A percentile compares a stretch with the other conserved stretches of the same genome.
phyloP scores from a whole-genome alignment of 2,329 filamentous ascomycete species.

The Alternaria metachromatica region DNA sequence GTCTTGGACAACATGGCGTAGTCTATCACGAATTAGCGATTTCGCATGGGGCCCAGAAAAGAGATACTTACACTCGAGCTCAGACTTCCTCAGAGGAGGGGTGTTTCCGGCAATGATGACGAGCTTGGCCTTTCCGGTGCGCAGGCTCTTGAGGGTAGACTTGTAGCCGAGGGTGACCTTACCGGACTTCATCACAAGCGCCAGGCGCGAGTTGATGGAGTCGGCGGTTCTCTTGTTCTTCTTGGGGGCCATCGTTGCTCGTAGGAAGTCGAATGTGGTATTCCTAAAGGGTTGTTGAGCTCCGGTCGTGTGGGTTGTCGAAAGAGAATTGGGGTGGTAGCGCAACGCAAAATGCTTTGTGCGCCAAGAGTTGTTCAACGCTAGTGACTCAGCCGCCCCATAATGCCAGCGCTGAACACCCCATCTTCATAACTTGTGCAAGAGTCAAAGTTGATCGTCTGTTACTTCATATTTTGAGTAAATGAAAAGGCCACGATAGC shows the following conservation, averaged over 20 bases:
- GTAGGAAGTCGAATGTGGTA: slow-evolving; percentile 36
- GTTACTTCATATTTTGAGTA: background rate
- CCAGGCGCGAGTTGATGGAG: slow-evolving; percentile 72
- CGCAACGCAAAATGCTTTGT: slow-evolving; percentile 18
- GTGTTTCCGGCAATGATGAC: slow-evolving; percentile 97
- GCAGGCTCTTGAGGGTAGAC: slow-evolving; percentile 84
- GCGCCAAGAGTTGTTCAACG: slow-evolving; percentile 24
- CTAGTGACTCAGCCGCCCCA: slow-evolving; percentile 3
- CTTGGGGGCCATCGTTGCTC: slow-evolving; percentile 72
- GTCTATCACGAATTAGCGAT: slow-evolving; percentile 6
- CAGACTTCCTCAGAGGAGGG: slow-evolving; percentile 95
- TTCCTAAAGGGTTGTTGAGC: slow-evolving; percentile 44
- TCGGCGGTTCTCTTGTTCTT: slow-evolving; percentile 85
- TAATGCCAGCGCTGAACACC: background rate
- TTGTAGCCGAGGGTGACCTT: slow-evolving; percentile 93
- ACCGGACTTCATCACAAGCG: slow-evolving; percentile 72
- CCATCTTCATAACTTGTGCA: background rate
- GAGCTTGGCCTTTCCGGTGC: slow-evolving; percentile 97
- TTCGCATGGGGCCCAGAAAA: slow-evolving; percentile 32
- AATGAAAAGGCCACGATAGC: background rate
- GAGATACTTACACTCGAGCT: slow-evolving; percentile 79
- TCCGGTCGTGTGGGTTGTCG: slow-evolving; percentile 35
- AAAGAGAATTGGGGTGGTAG: background rate
- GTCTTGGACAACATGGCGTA: slow-evolving; percentile 23
- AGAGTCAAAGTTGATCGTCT: too few relatives aligned